phyloP scores from a whole-genome alignment of 176 grass and related monocot genomes.

The Avena eriantha region DNA sequence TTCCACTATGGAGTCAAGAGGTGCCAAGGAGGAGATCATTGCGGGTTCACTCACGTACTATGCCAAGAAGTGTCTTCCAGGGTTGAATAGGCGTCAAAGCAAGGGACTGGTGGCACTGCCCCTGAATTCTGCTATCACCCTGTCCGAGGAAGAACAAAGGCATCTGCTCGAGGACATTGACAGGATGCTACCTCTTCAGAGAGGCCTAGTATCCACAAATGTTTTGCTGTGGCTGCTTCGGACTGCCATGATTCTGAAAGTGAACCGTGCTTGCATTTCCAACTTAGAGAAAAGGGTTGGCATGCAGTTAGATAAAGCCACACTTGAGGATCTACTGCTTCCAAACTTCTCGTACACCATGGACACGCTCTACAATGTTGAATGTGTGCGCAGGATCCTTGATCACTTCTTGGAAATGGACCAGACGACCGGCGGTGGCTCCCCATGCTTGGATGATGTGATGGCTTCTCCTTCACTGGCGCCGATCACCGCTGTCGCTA shows the following conservation, averaged over 20 bases:
- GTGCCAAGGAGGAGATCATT: conserved; percentile 22
- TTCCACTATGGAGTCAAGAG: conserved; percentile 29
- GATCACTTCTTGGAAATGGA: conserved; percentile 64
- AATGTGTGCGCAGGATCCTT: conserved; percentile 70
- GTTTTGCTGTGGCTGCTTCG: conserved; percentile 56
- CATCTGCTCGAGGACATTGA: conserved; percentile 50
- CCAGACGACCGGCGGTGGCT: conserved; percentile 24
- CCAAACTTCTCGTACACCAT: conserved; percentile 49
- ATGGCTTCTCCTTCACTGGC: conserved; percentile 35
- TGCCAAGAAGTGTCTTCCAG: conserved; percentile 44
- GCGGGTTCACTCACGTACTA: conserved; percentile 38
- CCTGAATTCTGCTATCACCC: not conserved
- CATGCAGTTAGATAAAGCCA: conserved; percentile 48
- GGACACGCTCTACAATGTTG: conserved; percentile 75
- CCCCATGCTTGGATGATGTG: conserved; percentile 37
- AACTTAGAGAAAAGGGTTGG: conserved; percentile 60
- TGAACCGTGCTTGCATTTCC: conserved; percentile 39
- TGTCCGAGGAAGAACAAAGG: conserved; percentile 48
- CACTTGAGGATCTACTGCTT: conserved; percentile 54
- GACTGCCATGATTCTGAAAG: conserved; percentile 52
- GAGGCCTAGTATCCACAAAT: conserved; percentile 22
- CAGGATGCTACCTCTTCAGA: conserved; percentile 47
- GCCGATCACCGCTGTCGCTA: conserved; percentile 44
- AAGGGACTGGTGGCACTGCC: conserved; percentile 4
- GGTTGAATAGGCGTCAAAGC: conserved; percentile 43